These are phyloP conservation scores for Escovopsis sp. DNA, from an alignment of 2,329 filamentous ascomycete species.

Conservation along the genomic window DNA sequence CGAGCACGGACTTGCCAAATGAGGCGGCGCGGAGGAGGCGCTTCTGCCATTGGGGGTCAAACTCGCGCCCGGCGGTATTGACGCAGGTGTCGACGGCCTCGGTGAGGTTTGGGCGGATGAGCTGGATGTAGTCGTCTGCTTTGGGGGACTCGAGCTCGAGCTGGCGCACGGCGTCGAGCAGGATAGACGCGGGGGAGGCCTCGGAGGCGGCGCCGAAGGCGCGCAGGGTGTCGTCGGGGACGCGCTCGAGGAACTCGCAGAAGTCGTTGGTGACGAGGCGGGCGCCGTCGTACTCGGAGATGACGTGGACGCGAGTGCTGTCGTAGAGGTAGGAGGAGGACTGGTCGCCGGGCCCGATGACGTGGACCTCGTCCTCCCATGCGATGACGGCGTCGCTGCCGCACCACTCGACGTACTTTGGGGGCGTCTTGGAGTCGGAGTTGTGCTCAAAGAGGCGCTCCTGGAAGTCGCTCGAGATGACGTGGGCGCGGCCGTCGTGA, in stretches of 20 bases:
- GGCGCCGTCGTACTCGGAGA: conserved; percentile 74
- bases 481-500: conserved; percentile 69
- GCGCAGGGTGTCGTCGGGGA: conserved; percentile 71
- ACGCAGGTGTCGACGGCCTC: conserved; percentile 92
- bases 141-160: conserved; percentile 90
- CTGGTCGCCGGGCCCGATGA: conserved; percentile 72
- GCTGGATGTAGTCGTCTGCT: conserved; percentile 92
- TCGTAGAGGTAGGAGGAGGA: conserved; percentile 76
- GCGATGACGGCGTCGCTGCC: conserved; percentile 88
- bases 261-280: conserved; percentile 79
- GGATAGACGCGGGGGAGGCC: conserved; percentile 77
- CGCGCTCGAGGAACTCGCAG: conserved; percentile 95
- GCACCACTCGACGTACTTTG: conserved; percentile 88
- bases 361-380: conserved; percentile 95
- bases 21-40: conserved; percentile 90
- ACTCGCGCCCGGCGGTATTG: conserved; percentile 84
- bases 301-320: conserved; percentile 70
- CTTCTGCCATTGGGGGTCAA: conserved; percentile 84
- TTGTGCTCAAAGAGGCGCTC: conserved; percentile 84
- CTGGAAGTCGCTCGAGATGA: conserved; percentile 91
- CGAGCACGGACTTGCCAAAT: conserved; percentile 92
- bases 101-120: conserved; percentile 73
- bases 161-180: conserved; percentile 82
- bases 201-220: conserved; percentile 82
- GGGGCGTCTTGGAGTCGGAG: conserved; percentile 68